Conservation (phyloP, 352 stramenopile genomes). For the Albugo candida region DNA sequence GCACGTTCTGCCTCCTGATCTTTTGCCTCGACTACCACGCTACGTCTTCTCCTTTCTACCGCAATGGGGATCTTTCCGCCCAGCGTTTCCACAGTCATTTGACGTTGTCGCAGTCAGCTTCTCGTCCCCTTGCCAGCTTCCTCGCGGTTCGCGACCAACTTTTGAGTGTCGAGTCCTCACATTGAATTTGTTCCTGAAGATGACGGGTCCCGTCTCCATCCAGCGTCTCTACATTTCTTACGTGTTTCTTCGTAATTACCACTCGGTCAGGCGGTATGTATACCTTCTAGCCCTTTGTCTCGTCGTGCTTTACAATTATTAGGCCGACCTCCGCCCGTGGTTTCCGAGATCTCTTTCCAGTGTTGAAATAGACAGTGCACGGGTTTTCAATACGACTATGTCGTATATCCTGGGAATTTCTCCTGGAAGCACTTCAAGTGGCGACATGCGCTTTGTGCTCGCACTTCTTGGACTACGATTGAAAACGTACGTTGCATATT, state of each 20-base stretch:
- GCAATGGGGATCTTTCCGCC: no score
- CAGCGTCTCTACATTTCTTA: slow-evolving; percentile 6
- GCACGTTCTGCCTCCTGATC: no score
- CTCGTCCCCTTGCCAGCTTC: no score
- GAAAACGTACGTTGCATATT: background rate
- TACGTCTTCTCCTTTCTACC: no score
- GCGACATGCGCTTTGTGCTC: background rate
- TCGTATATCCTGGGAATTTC: background rate
- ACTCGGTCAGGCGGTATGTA: slow-evolving; percentile 5
- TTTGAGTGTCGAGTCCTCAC: no score
- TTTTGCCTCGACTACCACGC: no score
- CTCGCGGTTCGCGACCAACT: no score
- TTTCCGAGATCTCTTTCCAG: background rate
- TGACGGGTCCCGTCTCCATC: background rate
- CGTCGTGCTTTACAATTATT: slow-evolving; percentile 2
- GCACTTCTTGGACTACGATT: background rate
- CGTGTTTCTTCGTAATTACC: slow-evolving; percentile 5
- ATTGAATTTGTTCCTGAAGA: no score
- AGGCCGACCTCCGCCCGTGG: background rate
- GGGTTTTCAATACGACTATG: slow-evolving; percentile 3
- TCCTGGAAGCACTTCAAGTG: slow-evolving; percentile 4
- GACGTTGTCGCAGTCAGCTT: no score
- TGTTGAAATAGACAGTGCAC: slow-evolving; percentile 5
- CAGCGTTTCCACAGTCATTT: no score
- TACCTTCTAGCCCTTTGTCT: slow-evolving; percentile 10